Base-by-base conservation (phyloP, 345 rosid genomes). In the Arabidopsis arenosa region DNA sequence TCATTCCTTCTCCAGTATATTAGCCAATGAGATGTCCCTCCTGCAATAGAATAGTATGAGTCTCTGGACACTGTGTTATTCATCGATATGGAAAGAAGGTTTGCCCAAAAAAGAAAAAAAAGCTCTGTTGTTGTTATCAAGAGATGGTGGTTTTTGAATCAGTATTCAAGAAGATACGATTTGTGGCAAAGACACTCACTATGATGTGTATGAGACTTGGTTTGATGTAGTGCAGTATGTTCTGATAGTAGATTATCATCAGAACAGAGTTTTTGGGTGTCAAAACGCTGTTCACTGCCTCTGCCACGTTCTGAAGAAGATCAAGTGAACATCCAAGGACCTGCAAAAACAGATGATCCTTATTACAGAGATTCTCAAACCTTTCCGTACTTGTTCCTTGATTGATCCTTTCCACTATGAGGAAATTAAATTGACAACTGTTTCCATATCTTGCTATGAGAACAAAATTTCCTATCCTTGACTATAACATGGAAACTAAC, bases 231-330 rank as follows among this genome's bases (percentile, higher is more conserved):
- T 90, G 90, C 66, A 93, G 56, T 41, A 93, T 89, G 15, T 89
- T 79, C 56, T 84, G 84, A 85, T 90, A 94, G 70, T 94, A 96
- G 10, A 93, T 92, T 54, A 92, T 90, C 92, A 92, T 89, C 81
- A 94, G 65, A 68, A 94, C 85, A 41, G 97, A 87, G 81, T 90
- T 94, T 47, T 83, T 83, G 11, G 88, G 84, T 9, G 92, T 87
- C 84, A 93, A 84, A 72, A 88, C 83, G 37, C 88, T 90, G 66
- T 93, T 93, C 67, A 91, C 97, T 32, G 97, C 94, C 80, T 82
- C 84, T 44, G 96, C 97, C 56, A 90, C 97, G 73, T 91, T 93
- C 75, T 69, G 78, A 43, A 93, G 88, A 15, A 94, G 96, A 85
- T 91, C 97, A 47, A 28, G 32, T 28, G 4, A 28, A 87, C 81